Conservation (phyloP, 2,329 filamentous ascomycete genomes). For the Fusarium penzigii region DNA sequence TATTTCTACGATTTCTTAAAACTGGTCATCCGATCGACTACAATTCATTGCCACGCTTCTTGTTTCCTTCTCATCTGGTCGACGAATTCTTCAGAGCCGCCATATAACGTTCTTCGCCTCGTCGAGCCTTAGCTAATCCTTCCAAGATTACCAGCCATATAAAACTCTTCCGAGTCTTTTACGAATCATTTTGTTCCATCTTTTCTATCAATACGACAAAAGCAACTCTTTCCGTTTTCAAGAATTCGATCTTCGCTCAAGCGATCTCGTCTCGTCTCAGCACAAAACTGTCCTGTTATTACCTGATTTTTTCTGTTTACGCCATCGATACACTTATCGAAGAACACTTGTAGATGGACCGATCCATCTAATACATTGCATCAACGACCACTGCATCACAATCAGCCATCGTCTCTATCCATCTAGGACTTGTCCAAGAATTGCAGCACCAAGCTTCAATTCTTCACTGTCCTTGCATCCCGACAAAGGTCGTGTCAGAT, state of each 20-base stretch:
- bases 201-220: slow-evolving; percentile 16
- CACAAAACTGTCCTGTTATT: not conserved
- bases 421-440: not conserved
- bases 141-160: too few relatives aligned
- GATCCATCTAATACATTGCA: not conserved
- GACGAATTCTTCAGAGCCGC: too few relatives aligned
- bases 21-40: too few relatives aligned
- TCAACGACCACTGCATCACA: not conserved
- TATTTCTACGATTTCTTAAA: not conserved
- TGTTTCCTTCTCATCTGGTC: slow-evolving; percentile 7
- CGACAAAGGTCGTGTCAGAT: slow-evolving; percentile 42
- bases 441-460: not conserved
- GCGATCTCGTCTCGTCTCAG: slow-evolving; percentile 16
- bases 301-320: not conserved
- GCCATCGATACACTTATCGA: not conserved
- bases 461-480: slow-evolving; percentile 8
- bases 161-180: slow-evolving; percentile 11
- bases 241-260: slow-evolving; percentile 2
- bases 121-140: not conserved
- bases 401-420: not conserved
- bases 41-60: not conserved
- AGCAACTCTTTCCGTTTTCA: slow-evolving; percentile 11
- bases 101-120: slow-evolving; percentile 16
- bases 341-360: not conserved
- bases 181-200: slow-evolving; percentile 5